Evolutionary conservation across 441 rosid genomes (phyloP), one percentile per base, ranked within the genome.

Genomic region (Bruguiera hainesii): DNA sequence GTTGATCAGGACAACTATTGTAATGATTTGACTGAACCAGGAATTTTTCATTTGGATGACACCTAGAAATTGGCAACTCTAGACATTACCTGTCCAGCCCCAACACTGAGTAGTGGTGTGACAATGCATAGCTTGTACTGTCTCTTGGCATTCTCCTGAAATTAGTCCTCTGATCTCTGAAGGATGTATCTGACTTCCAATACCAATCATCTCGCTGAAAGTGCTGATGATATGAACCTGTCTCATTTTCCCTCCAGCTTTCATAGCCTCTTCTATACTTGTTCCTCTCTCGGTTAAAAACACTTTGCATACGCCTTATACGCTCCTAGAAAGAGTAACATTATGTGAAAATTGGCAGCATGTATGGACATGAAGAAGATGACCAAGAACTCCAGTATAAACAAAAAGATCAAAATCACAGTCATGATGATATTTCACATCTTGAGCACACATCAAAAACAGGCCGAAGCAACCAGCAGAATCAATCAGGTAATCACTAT

Each of bases 161-260:
- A 76, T 82, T 85, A 63, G 85, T 84, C 66, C 81, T 80, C 64
- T 82, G 91, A 74, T 87, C 82, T 76, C 80, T 82, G 78, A 65
- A 84, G 19, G 97, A 81, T 53, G 89, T 39, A 42, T 94, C 88
- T 8, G 89, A 71, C 66, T 95, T 92, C 98, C 97, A 91, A 78
- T 95, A 90, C 97, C 99, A 91, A 83, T 95, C 98, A 72, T 95
- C 90, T 49, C 93, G 87, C 84, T 94, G 99, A 75, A 80, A 89
- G 61, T 89, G 89, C 65, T 94, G 97, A 81, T 86, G 85, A 82
- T 88, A 81, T 20, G 86, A 83, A 76, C 81, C 82, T 18, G 82
- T 63, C 59, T 79, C 91, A 80, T 74, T 80, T 75, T 88, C 91
- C 79, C 66, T 86, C 99, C 98, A 94, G 75, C 87, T 86, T 77